Conservation (phyloP, 192 early-diverging fungal species). For the Entomortierella chlamydospora region DNA sequence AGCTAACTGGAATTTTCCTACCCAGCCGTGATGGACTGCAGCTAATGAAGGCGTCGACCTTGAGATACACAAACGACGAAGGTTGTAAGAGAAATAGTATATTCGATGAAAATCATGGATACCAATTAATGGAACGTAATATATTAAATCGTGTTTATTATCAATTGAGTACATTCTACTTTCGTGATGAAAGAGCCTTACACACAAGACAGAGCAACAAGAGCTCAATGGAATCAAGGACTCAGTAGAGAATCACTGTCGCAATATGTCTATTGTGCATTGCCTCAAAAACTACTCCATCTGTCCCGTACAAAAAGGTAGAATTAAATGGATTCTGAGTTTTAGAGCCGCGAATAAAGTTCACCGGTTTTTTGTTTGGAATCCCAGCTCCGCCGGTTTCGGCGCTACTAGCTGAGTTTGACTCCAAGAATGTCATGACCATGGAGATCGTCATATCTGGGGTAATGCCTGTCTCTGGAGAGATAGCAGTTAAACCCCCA, state of each 20-base stretch:
- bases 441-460: slow-evolving; percentile 49
- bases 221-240: too few species aligned
- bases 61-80: too few species aligned
- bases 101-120: too few species aligned
- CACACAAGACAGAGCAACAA: too few species aligned
- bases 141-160: too few species aligned
- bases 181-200: too few species aligned
- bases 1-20: too few species aligned
- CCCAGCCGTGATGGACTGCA: too few species aligned
- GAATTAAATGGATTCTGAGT: slow-evolving; percentile 79
- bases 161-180: too few species aligned
- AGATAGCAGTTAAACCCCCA: slow-evolving; percentile 8
- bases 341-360: slow-evolving; percentile 71
- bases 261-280: slow-evolving; percentile 73
- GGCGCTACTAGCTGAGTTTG: slow-evolving; percentile 35
- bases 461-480: slow-evolving; percentile 39
- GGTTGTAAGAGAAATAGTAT: too few species aligned
- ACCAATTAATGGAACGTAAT: too few species aligned
- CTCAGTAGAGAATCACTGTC: slow-evolving; percentile 67
- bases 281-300: slow-evolving; percentile 71
- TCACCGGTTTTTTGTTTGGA: slow-evolving; percentile 61
- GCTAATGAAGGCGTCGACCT: too few species aligned
- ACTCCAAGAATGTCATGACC: slow-evolving; percentile 31
- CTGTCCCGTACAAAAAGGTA: slow-evolving; percentile 73
- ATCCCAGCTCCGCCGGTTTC: slow-evolving; percentile 33